phyloP scores from a whole-genome alignment of 768 basidiomycete species.

The Suillus americanus region DNA sequence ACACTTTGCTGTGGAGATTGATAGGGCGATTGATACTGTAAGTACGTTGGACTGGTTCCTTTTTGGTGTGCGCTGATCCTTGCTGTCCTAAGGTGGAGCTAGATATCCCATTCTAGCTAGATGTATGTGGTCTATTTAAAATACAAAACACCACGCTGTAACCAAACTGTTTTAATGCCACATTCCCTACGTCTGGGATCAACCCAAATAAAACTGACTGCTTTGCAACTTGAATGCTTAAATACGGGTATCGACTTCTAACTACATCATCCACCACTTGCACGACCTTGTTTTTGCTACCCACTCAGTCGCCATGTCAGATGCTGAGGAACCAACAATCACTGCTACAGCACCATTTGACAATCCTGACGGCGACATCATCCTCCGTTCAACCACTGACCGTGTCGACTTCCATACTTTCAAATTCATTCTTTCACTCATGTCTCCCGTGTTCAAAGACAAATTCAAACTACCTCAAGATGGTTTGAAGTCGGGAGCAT shows the following conservation, averaged over 20 bases:
- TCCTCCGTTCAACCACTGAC: slow-evolving; percentile 36
- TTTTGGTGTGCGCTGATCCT: slow-evolving; percentile 11
- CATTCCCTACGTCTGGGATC: not conserved
- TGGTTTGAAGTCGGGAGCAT: slow-evolving; percentile 12
- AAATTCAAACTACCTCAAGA: slow-evolving; percentile 19
- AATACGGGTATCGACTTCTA: too few relatives aligned
- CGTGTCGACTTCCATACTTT: slow-evolving; percentile 35
- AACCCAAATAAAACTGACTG: not conserved
- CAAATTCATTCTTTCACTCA: slow-evolving; percentile 35
- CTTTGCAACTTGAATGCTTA: not conserved
- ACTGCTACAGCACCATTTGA: slow-evolving; percentile 26
- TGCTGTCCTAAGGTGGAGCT: slow-evolving; percentile 27
- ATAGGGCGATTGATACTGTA: slow-evolving; percentile 29
- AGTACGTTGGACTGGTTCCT: slow-evolving; percentile 1
- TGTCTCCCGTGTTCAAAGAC: slow-evolving; percentile 36
- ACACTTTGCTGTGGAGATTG: slow-evolving; percentile 29
- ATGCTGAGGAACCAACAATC: not conserved
- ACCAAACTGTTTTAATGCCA: too few relatives aligned
- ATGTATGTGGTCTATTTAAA: not conserved
- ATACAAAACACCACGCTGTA: not conserved
- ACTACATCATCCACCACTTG: not conserved
- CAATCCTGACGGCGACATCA: slow-evolving; percentile 33
- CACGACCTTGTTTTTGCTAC: not conserved
- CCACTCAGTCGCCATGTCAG: not conserved
- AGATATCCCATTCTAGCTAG: slow-evolving; percentile 26